phyloP scores from a whole-genome alignment of 2,329 filamentous ascomycete species.

The Aurifilum marmelostoma region DNA sequence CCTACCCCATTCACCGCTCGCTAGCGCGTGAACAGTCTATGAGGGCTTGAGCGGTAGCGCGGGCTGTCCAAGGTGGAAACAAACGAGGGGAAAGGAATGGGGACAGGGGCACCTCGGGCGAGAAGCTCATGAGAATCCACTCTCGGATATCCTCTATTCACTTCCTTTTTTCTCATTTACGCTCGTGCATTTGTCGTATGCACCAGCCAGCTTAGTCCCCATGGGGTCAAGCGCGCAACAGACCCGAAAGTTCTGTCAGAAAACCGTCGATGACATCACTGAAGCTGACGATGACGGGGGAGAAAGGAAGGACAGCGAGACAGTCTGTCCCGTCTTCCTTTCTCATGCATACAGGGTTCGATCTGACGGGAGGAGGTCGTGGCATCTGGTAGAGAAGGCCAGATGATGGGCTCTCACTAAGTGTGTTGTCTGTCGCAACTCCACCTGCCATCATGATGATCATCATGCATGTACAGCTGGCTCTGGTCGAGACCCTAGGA shows the following conservation, averaged over 20 bases:
- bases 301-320: background rate
- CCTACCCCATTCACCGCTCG: slow-evolving; percentile 4
- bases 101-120: background rate
- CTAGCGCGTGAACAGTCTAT: background rate
- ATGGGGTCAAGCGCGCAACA: slow-evolving; percentile 20
- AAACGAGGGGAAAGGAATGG: no score
- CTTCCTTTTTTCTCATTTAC: no score
- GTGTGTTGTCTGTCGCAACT: background rate
- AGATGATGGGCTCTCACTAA: background rate
- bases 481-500: slow-evolving; percentile 1
- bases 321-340: background rate
- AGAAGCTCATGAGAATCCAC: slow-evolving; percentile 1
- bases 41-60: background rate
- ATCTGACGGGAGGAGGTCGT: background rate
- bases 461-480: background rate
- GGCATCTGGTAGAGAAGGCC: no score
- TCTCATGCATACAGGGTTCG: background rate
- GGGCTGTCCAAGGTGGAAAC: background rate
- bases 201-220: slow-evolving; percentile 12
- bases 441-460: background rate
- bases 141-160: background rate
- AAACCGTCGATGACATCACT: slow-evolving; percentile 23
- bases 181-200: slow-evolving; percentile 12
- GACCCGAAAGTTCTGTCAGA: slow-evolving; percentile 2
- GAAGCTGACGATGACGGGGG: slow-evolving; percentile 2